Conservation (phyloP, 108 stramenopile genomes). For the Fistulifera pelliculosa region DNA sequence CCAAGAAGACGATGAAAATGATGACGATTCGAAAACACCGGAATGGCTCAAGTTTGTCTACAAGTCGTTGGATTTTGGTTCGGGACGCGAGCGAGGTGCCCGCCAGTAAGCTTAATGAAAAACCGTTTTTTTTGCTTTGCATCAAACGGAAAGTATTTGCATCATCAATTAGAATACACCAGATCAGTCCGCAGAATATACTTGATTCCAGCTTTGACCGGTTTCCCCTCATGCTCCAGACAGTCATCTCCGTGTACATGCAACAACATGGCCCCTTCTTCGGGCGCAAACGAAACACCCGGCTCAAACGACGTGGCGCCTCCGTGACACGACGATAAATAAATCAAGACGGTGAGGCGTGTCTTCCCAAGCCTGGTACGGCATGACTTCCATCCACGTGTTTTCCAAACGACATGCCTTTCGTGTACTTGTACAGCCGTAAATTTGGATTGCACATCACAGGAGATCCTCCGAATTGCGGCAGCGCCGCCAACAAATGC, state of each 20-base stretch:
- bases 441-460: slow-evolving; percentile 80
- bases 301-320: slow-evolving; percentile 72
- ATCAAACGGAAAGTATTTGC: too few relatives aligned
- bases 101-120: too few relatives aligned
- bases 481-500: slow-evolving; percentile 8
- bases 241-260: slow-evolving; percentile 85
- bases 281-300: slow-evolving; percentile 49
- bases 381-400: slow-evolving; percentile 70
- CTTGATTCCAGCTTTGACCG: slow-evolving; percentile 67
- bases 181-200: slow-evolving; percentile 77
- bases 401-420: slow-evolving; percentile 77
- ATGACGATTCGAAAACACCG: slow-evolving; percentile 32
- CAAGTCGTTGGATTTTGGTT: slow-evolving; percentile 84
- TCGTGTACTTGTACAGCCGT: slow-evolving; percentile 72
- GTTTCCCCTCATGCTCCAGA: slow-evolving; percentile 84
- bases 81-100: slow-evolving; percentile 77
- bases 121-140: too few relatives aligned
- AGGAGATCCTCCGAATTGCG: slow-evolving; percentile 21
- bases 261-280: slow-evolving; percentile 58
- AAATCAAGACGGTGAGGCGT: slow-evolving; percentile 80
- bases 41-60: slow-evolving; percentile 82
- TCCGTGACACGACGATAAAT: slow-evolving; percentile 58
- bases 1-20: slow-evolving; percentile 28
- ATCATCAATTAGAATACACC: slow-evolving; percentile 27
- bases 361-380: slow-evolving; percentile 33